Evolutionary conservation across 148 eudicot genomes (phyloP), one percentile per base, ranked within the genome.

Genomic region (Spergularia bocconei): DNA sequence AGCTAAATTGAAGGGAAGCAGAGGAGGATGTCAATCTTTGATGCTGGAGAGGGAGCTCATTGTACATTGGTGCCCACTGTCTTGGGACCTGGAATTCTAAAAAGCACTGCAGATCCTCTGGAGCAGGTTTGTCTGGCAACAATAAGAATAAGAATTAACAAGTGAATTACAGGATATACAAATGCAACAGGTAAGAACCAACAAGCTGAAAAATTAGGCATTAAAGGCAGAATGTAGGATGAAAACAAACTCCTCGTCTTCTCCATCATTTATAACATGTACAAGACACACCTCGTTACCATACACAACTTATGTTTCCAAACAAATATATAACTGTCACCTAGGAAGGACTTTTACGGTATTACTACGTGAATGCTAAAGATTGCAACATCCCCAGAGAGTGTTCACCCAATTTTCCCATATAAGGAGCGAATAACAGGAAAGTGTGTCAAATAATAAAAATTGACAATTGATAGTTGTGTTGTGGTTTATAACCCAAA

Each of bases 61-160:
- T 90, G 80, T 88, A 94, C 86, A 88, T 64, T 39, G 98, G 98
- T 71, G 98, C 93, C 98, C 98, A 94, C 73, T 91, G 97, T 77
- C 90, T 80, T 4, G 98, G 98, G 69, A 94, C 98, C 87, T 94
- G 98, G 67, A 94, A 94, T 73, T 94, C 98, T 88, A 94, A 83
- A 80, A 94, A 94, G 78, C 79, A 88, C 59, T 89, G 97, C 82
- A 94, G 76, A 86, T 94, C 96, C 36, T 90, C 96, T 11, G 85
- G 78, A 48, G 82, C 63, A 69, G 98, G 98, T 87, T 94, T 94
- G 71, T 94, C 98, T 94, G 88, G 55, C 17, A 71, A 64, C 39
- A 61, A 63, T 29, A 29, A 29, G 33, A 29, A 29, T 29, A 29
- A 29, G 36, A 29, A 29, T 29, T 29, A 55, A 58, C 36, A 19